Evolutionary conservation across 768 basidiomycete genomes (phyloP).

Genomic region (Amanita rubescens): DNA sequence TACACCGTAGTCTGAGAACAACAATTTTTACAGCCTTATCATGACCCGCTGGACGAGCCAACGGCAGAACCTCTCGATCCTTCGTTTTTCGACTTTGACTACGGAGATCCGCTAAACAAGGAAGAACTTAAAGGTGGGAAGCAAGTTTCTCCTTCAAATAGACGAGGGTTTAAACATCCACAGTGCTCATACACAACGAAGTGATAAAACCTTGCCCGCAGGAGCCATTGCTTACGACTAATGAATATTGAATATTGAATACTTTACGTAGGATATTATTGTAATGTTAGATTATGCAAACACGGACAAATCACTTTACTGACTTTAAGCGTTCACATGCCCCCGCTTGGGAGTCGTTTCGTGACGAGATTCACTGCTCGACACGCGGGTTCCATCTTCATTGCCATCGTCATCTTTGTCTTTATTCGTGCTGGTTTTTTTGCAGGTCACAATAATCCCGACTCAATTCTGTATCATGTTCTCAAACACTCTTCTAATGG

Average conservation of each 20-base stretch:
- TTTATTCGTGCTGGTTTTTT: conserved; percentile 47
- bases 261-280: neutral
- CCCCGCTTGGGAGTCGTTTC: neutral
- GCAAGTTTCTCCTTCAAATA: too few relatives aligned
- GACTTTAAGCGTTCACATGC: neutral
- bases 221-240: neutral
- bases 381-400: conserved; percentile 33
- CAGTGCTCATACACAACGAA: conserved; percentile 8
- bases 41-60: conserved; percentile 89
- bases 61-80: conserved; percentile 71
- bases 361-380: conserved; percentile 1
- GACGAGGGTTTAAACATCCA: neutral
- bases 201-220: conserved; percentile 1
- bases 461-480: conserved; percentile 9
- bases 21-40: conserved; percentile 17
- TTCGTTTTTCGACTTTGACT: conserved; percentile 86
- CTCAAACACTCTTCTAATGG: neutral
- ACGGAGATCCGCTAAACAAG: conserved; percentile 3
- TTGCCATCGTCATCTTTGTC: conserved; percentile 33
- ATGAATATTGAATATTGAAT: conserved; percentile 6
- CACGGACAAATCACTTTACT: neutral
- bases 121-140: conserved; percentile 5
- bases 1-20: conserved; percentile 24
- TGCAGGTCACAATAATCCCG: conserved; percentile 24
- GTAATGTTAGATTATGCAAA: neutral